phyloP scores from a whole-genome alignment of 139 green algal genomes.

The Limnomonas spitsbergensis region DNA sequence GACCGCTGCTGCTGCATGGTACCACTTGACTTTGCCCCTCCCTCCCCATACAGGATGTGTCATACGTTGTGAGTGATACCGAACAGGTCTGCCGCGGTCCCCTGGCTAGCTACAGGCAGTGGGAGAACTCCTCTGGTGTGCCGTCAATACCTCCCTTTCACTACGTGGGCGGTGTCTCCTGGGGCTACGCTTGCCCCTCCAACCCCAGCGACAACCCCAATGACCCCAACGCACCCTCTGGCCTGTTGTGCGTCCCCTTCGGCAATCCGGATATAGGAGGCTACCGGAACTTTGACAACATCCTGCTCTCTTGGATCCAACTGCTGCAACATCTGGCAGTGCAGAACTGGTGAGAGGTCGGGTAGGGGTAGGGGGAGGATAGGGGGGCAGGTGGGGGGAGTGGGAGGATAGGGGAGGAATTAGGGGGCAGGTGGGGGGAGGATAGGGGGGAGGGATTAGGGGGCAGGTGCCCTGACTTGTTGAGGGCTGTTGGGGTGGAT shows the following conservation, averaged over 20 bases:
- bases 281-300: constrained; percentile 72
- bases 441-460: no score
- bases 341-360: constrained; percentile 1
- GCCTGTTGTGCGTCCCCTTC: constrained; percentile 39
- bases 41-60: no score
- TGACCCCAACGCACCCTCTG: constrained; percentile 8
- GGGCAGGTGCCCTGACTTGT: no score
- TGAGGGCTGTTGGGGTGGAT: no score
- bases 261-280: constrained; percentile 54
- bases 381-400: no score
- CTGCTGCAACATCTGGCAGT: constrained; percentile 76
- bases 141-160: not conserved
- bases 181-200: constrained; percentile 11
- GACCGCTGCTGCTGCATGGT: no score
- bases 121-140: constrained; percentile 10
- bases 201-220: constrained; percentile 1
- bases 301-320: constrained; percentile 63
- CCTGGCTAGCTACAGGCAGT: constrained; percentile 16
- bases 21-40: no score
- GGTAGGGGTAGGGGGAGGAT: no score
- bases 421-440: no score
- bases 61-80: no score
- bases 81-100: constrained; percentile 36
- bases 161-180: not conserved
- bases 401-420: no score